Conservation (phyloP, 2,329 filamentous ascomycete genomes). For the Arachnomyces sp. region DNA sequence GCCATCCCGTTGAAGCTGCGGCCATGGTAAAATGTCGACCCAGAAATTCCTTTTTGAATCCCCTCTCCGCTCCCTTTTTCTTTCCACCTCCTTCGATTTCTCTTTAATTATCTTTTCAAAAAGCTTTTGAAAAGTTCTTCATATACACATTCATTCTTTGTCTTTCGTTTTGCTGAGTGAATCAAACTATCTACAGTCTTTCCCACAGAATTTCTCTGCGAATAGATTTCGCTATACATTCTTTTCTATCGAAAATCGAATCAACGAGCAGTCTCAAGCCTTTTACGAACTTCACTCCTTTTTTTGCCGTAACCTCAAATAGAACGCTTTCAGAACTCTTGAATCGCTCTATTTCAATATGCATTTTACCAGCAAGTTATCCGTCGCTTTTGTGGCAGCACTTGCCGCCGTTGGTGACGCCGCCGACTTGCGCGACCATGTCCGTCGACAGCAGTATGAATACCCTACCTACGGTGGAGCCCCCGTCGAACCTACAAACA, state of each 20-base stretch:
- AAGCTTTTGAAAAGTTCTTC: too few species aligned
- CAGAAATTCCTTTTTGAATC: too few species aligned
- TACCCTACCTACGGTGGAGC: too few species aligned
- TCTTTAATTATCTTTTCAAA: too few species aligned
- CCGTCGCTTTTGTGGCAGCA: constrained; percentile 27
- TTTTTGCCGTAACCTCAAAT: constrained; percentile 7
- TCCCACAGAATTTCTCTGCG: constrained; percentile 15
- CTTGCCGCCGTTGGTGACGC: constrained; percentile 30
- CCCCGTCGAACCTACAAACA: too few species aligned
- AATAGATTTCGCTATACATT: constrained; percentile 30
- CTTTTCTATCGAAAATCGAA: constrained; percentile 6
- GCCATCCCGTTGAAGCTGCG: too few species aligned
- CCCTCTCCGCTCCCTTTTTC: too few species aligned
- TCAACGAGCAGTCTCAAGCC: constrained; percentile 5
- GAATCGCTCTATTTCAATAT: constrained; percentile 19
- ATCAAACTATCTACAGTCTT: constrained; percentile 3
- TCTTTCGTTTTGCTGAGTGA: too few species aligned
- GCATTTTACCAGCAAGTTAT: constrained; percentile 30
- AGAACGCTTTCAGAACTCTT: not conserved
- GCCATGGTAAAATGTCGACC: too few species aligned
- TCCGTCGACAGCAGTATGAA: not conserved
- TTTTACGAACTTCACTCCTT: constrained; percentile 2
- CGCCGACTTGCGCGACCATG: constrained; percentile 17
- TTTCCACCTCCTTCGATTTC: too few species aligned
- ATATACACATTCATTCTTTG: too few species aligned